These are phyloP conservation scores for Microstegium vimineum DNA, from an alignment of 176 grass and related monocot species.

Conservation along the genomic window DNA sequence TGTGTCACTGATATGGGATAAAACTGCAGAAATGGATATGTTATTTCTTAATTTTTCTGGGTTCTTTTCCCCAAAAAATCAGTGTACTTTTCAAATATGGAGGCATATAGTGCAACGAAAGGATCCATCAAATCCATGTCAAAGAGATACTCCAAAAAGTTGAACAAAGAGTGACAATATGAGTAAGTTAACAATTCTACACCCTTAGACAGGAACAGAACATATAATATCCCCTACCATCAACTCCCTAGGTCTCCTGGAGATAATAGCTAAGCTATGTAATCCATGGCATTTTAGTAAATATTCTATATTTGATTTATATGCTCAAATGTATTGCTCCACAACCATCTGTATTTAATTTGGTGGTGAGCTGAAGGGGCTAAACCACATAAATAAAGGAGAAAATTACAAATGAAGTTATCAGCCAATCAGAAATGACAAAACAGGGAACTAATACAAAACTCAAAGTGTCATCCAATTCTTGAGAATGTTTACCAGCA, in stretches of 20 bases:
- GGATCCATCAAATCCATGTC: conserved; percentile 1
- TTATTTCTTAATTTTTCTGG: not conserved
- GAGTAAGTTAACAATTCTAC: not conserved
- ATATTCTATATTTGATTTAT: not conserved
- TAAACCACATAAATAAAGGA: not conserved
- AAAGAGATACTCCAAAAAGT: not conserved
- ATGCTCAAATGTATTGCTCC: not conserved
- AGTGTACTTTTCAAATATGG: not conserved
- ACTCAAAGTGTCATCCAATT: not conserved
- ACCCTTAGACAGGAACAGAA: not conserved
- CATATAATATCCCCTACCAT: not conserved
- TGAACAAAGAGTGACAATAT: not conserved
- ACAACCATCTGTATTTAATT: not conserved
- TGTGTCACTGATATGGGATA: not conserved
- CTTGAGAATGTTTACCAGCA: not conserved
- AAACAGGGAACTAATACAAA: not conserved
- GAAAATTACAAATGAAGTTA: not conserved
- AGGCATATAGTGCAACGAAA: not conserved
- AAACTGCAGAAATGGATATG: not conserved
- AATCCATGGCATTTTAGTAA: not conserved
- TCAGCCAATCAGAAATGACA: not conserved
- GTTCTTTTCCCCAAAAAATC: not conserved
- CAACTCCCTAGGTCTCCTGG: not conserved
- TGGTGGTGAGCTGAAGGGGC: not conserved
- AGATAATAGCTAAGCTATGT: not conserved